Conservation (phyloP, 1,284 basidiomycete species). For the Salmacisia buchloeana region DNA sequence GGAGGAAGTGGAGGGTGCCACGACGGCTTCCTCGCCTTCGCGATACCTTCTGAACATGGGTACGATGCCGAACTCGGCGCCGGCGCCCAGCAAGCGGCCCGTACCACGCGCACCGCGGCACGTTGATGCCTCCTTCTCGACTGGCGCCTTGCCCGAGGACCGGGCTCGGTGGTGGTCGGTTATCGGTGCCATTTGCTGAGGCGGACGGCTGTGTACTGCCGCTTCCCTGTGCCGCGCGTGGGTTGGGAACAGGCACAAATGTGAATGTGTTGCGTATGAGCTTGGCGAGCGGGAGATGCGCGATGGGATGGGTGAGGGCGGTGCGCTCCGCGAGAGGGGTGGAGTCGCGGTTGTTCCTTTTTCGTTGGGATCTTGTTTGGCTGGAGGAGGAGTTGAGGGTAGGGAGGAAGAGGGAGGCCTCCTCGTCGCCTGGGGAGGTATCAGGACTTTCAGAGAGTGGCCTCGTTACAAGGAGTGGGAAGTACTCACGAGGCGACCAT, state of each 20-base stretch:
- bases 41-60: neutral
- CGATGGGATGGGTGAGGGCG: neutral
- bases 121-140: neutral
- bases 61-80: neutral
- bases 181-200: neutral
- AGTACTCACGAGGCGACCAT: slow-evolving; percentile 3
- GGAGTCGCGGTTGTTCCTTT: neutral
- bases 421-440: neutral
- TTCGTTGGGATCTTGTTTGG: neutral
- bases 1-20: neutral
- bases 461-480: neutral
- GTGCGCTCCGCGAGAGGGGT: neutral
- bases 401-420: slow-evolving; percentile 3
- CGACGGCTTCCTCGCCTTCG: neutral
- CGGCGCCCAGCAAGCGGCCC: neutral
- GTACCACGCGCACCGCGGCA: too few species aligned
- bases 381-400: neutral
- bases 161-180: too few species aligned
- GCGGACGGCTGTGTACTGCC: neutral
- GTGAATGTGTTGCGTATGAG: neutral
- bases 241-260: neutral
- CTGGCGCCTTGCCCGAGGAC: neutral
- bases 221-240: neutral
- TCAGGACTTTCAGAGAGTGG: neutral
- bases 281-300: neutral